These are phyloP conservation scores for Nannizziopsis arthrosporioides DNA, from an alignment of 2,329 filamentous ascomycete genomes.

Conservation along the genomic window DNA sequence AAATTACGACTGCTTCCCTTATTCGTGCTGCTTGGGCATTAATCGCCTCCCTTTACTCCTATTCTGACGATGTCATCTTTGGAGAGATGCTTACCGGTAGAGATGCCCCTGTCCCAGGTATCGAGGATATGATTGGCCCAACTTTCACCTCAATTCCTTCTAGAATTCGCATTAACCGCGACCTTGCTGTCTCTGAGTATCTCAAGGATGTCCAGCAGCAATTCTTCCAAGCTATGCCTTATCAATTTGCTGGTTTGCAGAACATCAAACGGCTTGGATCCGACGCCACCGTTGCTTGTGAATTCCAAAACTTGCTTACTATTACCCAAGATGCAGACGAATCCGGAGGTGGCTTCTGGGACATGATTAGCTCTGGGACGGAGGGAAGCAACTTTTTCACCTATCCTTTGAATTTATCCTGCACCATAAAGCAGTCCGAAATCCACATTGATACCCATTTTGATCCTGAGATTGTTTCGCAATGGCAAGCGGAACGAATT, in stretches of 20 bases:
- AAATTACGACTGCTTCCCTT: conserved; percentile 22
- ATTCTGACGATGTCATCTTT: conserved; percentile 32
- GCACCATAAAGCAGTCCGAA: conserved; percentile 10
- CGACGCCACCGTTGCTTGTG: conserved; percentile 28
- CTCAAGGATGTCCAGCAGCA: conserved; percentile 44
- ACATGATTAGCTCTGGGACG: conserved; percentile 10
- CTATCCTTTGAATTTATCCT: conserved; percentile 15
- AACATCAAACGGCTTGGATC: conserved; percentile 41
- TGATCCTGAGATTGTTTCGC: conserved; percentile 13
- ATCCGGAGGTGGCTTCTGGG: conserved; percentile 13
- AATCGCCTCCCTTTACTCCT: conserved; percentile 26
- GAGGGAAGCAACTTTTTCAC: conserved; percentile 13
- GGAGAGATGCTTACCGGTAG: conserved; percentile 33
- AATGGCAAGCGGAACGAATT: conserved; percentile 15
- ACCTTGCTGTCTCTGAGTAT: conserved; percentile 35
- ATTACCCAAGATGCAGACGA: conserved; percentile 22
- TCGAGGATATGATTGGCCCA: conserved; percentile 32
- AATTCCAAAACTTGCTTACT: conserved; percentile 32
- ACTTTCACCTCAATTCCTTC: conserved; percentile 33
- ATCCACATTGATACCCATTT: conserved; percentile 15
- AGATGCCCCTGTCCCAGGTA: conserved; percentile 27
- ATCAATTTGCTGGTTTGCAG: conserved; percentile 45
- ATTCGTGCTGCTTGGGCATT: conserved; percentile 33
- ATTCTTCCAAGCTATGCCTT: conserved; percentile 43
- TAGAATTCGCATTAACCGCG: conserved; percentile 23